A percentile compares a stretch with the other conserved stretches of the same genome.
Conservation (phyloP, 2,329 filamentous ascomycete species). For the Phaeosphaeria sp. region DNA sequence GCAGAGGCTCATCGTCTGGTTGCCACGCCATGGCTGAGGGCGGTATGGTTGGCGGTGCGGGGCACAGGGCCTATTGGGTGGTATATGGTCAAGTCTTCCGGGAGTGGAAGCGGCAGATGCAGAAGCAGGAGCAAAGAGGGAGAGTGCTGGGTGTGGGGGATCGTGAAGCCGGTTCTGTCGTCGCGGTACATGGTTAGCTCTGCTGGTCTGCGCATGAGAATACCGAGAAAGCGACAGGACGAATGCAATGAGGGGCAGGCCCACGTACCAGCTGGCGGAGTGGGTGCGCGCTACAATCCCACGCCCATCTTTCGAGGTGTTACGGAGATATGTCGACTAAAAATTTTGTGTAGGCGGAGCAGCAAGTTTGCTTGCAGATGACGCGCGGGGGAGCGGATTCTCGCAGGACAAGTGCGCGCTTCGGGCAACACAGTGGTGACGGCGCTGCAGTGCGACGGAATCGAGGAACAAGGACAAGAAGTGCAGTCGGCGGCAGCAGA, state of each 20-base stretch:
- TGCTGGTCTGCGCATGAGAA: constrained; percentile 18
- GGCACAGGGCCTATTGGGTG: neutral
- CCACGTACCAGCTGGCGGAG: constrained; percentile 42
- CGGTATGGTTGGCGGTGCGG: neutral
- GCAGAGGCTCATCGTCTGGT: constrained; percentile 83
- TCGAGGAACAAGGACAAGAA: constrained; percentile 12
- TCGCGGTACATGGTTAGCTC: constrained; percentile 42
- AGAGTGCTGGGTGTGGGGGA: constrained; percentile 26
- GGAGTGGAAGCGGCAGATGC: neutral
- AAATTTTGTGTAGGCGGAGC: constrained; percentile 28
- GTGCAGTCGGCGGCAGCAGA: constrained; percentile 13
- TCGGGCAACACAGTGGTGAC: constrained; percentile 21
- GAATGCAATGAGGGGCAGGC: constrained; percentile 29
- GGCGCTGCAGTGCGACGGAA: constrained; percentile 36
- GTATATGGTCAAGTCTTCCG: neutral
- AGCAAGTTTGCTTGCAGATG: constrained; percentile 41
- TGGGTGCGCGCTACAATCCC: constrained; percentile 40
- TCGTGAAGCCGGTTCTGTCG: constrained; percentile 38
- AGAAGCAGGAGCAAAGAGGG: constrained; percentile 14
- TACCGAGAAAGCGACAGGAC: constrained; percentile 18
- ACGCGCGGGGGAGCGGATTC: constrained; percentile 38
- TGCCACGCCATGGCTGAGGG: constrained; percentile 82
- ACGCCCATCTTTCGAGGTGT: constrained; percentile 36
- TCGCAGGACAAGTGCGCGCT: constrained; percentile 27
- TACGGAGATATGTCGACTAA: constrained; percentile 19